These are phyloP conservation scores for Cercophora newfieldiana DNA, from an alignment of 495 filamentous ascomycete species.

Conservation along the genomic window DNA sequence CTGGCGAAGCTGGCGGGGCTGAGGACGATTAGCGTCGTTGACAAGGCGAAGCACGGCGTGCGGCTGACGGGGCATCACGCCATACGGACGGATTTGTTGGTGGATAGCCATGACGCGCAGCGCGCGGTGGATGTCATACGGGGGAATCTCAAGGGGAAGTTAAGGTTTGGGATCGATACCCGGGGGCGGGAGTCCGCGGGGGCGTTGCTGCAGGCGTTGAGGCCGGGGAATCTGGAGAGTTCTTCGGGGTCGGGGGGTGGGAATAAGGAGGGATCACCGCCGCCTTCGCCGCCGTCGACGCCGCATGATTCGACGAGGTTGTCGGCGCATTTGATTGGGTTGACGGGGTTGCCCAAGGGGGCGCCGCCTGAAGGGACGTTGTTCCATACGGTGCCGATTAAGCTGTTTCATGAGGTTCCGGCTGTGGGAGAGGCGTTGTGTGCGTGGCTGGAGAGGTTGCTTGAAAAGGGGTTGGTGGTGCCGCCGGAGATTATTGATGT, in stretches of 20 bases:
- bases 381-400: slow-evolving; percentile 65
- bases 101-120: slow-evolving; percentile 60
- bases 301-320: slow-evolving; percentile 29
- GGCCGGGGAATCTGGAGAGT: slow-evolving; percentile 21
- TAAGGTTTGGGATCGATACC: slow-evolving; percentile 65
- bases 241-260: neutral
- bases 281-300: slow-evolving; percentile 27
- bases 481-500: slow-evolving; percentile 61
- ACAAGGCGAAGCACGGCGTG: slow-evolving; percentile 61
- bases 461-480: slow-evolving; percentile 47
- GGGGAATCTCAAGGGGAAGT: slow-evolving; percentile 49
- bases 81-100: slow-evolving; percentile 51
- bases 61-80: slow-evolving; percentile 53
- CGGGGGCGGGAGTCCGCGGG: slow-evolving; percentile 59
- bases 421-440: slow-evolving; percentile 57
- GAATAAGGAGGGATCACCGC: slow-evolving; percentile 7
- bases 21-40: slow-evolving; percentile 57
- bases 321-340: slow-evolving; percentile 57
- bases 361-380: slow-evolving; percentile 40
- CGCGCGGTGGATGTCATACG: slow-evolving; percentile 63
- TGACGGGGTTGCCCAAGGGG: slow-evolving; percentile 62
- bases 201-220: slow-evolving; percentile 49
- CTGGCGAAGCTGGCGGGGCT: slow-evolving; percentile 61
- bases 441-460: slow-evolving; percentile 59
- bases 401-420: slow-evolving; percentile 63